phyloP scores from a whole-genome alignment of 352 stramenopile genomes.

The Pythium dissotocum region DNA sequence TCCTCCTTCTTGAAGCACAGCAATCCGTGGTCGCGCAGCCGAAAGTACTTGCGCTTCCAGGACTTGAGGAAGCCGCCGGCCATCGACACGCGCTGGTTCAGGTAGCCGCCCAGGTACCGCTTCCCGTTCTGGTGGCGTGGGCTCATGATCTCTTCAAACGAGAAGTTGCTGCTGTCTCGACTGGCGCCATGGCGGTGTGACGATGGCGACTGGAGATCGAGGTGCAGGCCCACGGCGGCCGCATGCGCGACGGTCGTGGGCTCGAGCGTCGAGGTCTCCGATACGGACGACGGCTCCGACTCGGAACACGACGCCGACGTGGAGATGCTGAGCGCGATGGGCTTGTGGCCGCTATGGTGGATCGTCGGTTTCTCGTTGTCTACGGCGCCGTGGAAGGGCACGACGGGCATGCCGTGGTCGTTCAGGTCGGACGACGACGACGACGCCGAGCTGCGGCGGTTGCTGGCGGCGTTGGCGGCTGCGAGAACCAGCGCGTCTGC shows the following conservation, averaged over 20 bases:
- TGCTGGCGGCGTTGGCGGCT: conserved; percentile 17
- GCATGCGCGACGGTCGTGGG: background rate
- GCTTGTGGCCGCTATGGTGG: conserved; percentile 12
- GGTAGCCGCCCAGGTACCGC: conserved; percentile 54
- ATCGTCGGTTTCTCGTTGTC: conserved; percentile 7
- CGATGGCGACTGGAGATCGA: conserved; percentile 30
- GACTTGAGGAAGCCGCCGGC: conserved; percentile 63
- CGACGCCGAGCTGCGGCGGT: conserved; percentile 29
- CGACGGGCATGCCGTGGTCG: conserved; percentile 31
- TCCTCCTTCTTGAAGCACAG: conserved; percentile 64
- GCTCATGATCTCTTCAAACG: conserved; percentile 58
- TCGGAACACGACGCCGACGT: conserved; percentile 13
- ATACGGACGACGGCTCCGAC: conserved; percentile 11
- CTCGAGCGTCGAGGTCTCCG: conserved; percentile 10
- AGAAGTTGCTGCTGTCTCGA: conserved; percentile 26
- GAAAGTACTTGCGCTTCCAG: conserved; percentile 76
- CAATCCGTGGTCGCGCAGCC: conserved; percentile 61
- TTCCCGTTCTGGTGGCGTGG: conserved; percentile 54
- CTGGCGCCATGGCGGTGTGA: background rate
- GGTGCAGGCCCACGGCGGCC: background rate
- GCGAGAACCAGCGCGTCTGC: conserved; percentile 11
- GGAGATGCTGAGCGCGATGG: conserved; percentile 1
- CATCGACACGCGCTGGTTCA: conserved; percentile 58
- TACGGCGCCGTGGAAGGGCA: conserved; percentile 19
- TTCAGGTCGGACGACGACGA: conserved; percentile 28